These are phyloP conservation scores for Pelargonium citronellum DNA, from an alignment of 441 rosid genomes.

Conservation along the genomic window DNA sequence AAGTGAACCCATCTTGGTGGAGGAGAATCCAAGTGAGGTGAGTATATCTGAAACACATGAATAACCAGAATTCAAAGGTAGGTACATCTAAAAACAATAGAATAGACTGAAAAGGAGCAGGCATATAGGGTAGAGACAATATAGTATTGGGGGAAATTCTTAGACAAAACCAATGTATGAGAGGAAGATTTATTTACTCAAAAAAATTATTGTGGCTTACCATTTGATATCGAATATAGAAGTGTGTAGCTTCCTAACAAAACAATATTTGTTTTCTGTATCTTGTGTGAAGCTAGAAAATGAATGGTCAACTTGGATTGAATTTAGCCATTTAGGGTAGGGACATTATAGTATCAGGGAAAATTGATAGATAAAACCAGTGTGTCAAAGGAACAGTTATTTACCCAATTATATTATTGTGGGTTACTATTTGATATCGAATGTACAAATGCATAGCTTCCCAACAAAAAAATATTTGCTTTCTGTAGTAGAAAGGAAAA, in stretches of 20 bases:
- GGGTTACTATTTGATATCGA: not conserved
- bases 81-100: not conserved
- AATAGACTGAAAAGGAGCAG: not conserved
- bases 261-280: not conserved
- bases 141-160: not conserved
- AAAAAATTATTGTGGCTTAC: not conserved
- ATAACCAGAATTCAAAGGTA: constrained; percentile 6
- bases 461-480: not conserved
- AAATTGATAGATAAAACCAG: no score
- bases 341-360: no score
- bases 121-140: not conserved
- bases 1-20: constrained; percentile 97
- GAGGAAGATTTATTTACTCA: not conserved
- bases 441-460: not conserved
- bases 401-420: not conserved
- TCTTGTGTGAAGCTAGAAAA: not conserved
- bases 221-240: not conserved
- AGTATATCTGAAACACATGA: constrained; percentile 55
- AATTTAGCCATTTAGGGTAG: not conserved
- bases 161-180: not conserved
- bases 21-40: constrained; percentile 80
- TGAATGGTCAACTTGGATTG: not conserved
- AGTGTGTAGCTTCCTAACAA: not conserved
- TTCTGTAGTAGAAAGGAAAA: not conserved
- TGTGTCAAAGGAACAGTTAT: no score